Percentiles rank a stretch among this genome's conserved stretches.
phyloP scores from a whole-genome alignment of 1,139 yeast genomes.

The Kluyveromyces sp. region DNA sequence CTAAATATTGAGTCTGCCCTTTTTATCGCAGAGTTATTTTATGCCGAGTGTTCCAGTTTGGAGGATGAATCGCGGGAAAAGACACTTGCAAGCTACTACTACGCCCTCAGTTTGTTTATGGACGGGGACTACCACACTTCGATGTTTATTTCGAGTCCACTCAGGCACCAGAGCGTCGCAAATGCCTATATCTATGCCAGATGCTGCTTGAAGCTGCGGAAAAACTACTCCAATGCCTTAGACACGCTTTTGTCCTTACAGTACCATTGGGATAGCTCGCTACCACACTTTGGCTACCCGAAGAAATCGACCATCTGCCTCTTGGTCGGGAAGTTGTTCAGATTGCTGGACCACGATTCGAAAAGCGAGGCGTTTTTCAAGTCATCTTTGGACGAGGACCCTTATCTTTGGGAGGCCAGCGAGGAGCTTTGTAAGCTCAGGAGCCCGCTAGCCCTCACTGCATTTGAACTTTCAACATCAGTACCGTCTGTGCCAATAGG shows the following conservation, averaged over 20 bases:
- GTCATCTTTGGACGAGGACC: constrained; percentile 62
- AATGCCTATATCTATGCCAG: constrained; percentile 23
- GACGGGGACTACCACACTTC: constrained; percentile 20
- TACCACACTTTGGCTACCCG: constrained; percentile 33
- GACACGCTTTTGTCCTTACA: constrained; percentile 5
- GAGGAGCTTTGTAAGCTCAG: constrained; percentile 39
- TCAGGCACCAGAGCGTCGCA: constrained; percentile 19
- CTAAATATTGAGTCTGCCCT: constrained; percentile 27
- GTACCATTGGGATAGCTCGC: constrained; percentile 6
- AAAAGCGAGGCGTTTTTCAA: constrained; percentile 63
- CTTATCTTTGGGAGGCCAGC: constrained; percentile 66
- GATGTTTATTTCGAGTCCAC: constrained; percentile 16
- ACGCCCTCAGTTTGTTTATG: constrained; percentile 22
- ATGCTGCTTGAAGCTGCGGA: constrained; percentile 19
- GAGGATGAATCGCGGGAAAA: constrained; percentile 14
- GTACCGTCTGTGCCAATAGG: too few species aligned
- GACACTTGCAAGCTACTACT: constrained; percentile 22
- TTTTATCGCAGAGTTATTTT: constrained; percentile 25
- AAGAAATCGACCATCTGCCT: constrained; percentile 59
- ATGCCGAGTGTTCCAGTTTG: constrained; percentile 19
- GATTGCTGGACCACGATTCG: constrained; percentile 49
- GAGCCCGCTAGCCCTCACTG: constrained; percentile 32
- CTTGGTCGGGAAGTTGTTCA: constrained; percentile 64
- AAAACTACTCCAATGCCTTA: constrained; percentile 18
- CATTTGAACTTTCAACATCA: not conserved